phyloP scores from a whole-genome alignment of 2,329 filamentous ascomycete species.

The Cordyceps fumosorosea region DNA sequence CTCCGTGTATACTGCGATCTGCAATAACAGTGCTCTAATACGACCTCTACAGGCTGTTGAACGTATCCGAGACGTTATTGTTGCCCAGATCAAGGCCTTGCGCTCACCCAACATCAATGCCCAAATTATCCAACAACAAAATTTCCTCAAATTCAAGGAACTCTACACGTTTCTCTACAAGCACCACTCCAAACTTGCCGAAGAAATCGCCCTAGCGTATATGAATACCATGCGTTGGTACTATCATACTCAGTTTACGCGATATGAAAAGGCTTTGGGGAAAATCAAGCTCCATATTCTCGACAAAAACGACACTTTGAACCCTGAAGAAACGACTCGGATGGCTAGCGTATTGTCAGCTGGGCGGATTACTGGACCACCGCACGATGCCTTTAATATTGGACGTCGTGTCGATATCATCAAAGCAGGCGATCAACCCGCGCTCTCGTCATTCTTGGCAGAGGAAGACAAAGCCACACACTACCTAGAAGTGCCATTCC shows the following conservation, averaged over 20 bases:
- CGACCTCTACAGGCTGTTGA: constrained; percentile 66
- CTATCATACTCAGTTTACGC: constrained; percentile 82
- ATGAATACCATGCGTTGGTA: constrained; percentile 99
- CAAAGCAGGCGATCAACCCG: constrained; percentile 63
- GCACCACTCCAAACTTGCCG: constrained; percentile 74
- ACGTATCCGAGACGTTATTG: constrained; percentile 88
- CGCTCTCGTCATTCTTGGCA: constrained; percentile 79
- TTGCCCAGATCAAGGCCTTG: constrained; percentile 88
- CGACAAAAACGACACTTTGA: constrained; percentile 78
- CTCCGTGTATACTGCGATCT: neutral
- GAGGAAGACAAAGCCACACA: constrained; percentile 84
- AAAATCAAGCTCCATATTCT: constrained; percentile 78
- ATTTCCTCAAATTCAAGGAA: constrained; percentile 82
- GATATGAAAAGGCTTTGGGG: constrained; percentile 77
- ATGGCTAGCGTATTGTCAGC: constrained; percentile 54
- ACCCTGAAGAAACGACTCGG: constrained; percentile 65
- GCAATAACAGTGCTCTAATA: constrained; percentile 13
- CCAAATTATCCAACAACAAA: constrained; percentile 92
- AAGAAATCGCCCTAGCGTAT: constrained; percentile 88
- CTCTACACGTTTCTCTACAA: constrained; percentile 78
- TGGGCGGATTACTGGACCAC: constrained; percentile 40
- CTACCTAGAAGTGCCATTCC: constrained; percentile 84
- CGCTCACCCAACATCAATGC: constrained; percentile 95
- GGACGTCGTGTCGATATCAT: constrained; percentile 81
- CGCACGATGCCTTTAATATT: constrained; percentile 83